Conservation (phyloP, 768 basidiomycete species). For the Tulasnella calospora region DNA sequence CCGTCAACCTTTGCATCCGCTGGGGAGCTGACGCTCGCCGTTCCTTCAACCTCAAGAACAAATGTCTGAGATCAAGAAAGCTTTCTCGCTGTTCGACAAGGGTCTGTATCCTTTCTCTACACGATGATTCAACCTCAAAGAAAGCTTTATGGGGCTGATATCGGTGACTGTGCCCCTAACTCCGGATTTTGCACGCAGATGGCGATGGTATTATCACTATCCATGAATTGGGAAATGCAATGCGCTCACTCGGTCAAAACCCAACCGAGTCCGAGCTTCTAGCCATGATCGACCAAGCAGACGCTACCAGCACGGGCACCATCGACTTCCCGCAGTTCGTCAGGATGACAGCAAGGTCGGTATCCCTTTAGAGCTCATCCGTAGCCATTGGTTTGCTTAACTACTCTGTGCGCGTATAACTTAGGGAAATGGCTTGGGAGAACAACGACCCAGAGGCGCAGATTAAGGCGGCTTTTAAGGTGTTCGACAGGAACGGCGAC, state of each 20-base stretch:
- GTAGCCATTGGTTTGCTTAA: neutral
- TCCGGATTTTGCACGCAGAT: conserved; percentile 43
- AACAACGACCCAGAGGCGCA: conserved; percentile 66
- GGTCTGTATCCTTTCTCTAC: conserved; percentile 46
- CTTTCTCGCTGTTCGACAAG: conserved; percentile 96
- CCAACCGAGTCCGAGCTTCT: conserved; percentile 86
- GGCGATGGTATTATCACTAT: conserved; percentile 92
- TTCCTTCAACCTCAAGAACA: conserved; percentile 54
- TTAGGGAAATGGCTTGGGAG: conserved; percentile 77
- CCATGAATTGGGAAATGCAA: conserved; percentile 84
- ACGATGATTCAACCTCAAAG: conserved; percentile 2
- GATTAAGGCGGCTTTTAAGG: conserved; percentile 93
- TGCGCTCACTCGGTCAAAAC: conserved; percentile 89
- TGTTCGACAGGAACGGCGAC: conserved; percentile 94
- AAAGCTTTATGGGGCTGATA: neutral
- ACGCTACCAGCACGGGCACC: conserved; percentile 80
- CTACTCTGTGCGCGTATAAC: conserved; percentile 1
- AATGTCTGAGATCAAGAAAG: conserved; percentile 97
- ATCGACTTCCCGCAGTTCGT: conserved; percentile 84
- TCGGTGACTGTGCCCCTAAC: neutral
- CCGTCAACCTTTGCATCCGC: neutral
- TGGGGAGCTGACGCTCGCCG: conserved; percentile 13
- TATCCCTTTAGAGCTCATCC: neutral
- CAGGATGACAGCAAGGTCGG: conserved; percentile 61
- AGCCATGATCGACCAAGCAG: conserved; percentile 95